Evolutionary conservation across 2,329 filamentous ascomycete species (phyloP).

Genomic region (Xylariales sp.): DNA sequence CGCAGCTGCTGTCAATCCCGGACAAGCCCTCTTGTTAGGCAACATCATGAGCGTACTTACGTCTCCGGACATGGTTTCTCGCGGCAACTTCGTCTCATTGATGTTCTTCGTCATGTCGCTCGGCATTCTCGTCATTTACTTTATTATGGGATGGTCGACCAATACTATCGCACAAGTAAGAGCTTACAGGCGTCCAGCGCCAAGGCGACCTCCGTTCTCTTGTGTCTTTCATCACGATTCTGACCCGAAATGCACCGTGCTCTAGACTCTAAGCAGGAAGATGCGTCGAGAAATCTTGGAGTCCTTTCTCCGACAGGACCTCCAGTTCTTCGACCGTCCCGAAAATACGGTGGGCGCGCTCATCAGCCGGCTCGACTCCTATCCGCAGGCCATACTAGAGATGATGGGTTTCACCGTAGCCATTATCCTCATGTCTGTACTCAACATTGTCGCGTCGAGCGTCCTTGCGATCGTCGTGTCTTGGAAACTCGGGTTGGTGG

Average conservation of each 20-base stretch:
- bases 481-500: constrained; percentile 68
- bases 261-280: constrained; percentile 29
- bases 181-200: too few relatives aligned
- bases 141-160: constrained; percentile 29
- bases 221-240: too few relatives aligned
- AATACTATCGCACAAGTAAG: too few relatives aligned
- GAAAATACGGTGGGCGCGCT: constrained; percentile 53
- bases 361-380: constrained; percentile 45
- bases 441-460: constrained; percentile 58
- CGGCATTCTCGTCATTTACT: constrained; percentile 46
- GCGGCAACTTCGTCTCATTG: constrained; percentile 36
- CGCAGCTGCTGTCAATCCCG: constrained; percentile 23
- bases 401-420: constrained; percentile 57
- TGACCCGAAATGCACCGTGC: too few relatives aligned
- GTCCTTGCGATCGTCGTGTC: constrained; percentile 63
- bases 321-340: constrained; percentile 54
- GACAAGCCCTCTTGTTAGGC: constrained; percentile 26
- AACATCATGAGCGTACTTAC: constrained; percentile 23
- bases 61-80: constrained; percentile 10
- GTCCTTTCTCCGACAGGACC: constrained; percentile 31
- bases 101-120: constrained; percentile 59
- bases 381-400: constrained; percentile 53
- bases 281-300: constrained; percentile 23
- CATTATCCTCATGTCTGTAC: constrained; percentile 53
- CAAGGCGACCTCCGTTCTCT: too few relatives aligned